Conservation (phyloP, 306 rosid species). For the Pueraria montana region DNA sequence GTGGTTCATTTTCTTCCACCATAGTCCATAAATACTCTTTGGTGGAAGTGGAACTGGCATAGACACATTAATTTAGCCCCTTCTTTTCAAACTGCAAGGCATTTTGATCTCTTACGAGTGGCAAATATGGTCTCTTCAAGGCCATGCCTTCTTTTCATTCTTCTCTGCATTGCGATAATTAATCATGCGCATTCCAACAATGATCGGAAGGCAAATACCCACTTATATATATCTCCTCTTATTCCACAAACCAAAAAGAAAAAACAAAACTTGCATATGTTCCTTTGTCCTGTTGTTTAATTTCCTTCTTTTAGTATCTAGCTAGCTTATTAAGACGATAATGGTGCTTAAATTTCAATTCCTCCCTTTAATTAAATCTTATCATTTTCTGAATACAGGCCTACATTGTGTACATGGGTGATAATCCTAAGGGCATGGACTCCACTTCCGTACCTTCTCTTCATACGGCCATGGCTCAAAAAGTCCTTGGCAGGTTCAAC, state of each 20-base stretch:
- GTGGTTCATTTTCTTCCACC: too few species aligned
- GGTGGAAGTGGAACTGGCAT: not conserved
- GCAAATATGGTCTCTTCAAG: slow-evolving; percentile 24
- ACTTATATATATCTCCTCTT: too few species aligned
- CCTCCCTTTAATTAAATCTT: not conserved
- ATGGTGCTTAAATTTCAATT: too few species aligned
- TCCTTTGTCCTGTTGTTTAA: too few species aligned
- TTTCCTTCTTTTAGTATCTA: too few species aligned
- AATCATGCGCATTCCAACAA: slow-evolving; percentile 11
- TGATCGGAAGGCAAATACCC: slow-evolving; percentile 49
- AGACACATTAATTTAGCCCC: too few species aligned
- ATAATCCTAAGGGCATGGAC: slow-evolving; percentile 37
- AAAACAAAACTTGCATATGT: too few species aligned
- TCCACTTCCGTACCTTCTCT: slow-evolving; percentile 23
- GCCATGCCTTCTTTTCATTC: not conserved
- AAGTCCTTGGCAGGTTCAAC: too few species aligned
- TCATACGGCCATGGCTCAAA: too few species aligned
- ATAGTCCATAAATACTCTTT: slow-evolving; percentile 9
- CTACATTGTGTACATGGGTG: slow-evolving; percentile 57
- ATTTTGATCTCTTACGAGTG: too few species aligned
- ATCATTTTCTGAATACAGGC: slow-evolving; percentile 42
- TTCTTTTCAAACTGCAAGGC: too few species aligned
- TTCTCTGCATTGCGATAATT: slow-evolving; percentile 9
- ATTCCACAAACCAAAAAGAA: too few species aligned
- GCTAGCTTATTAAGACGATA: not conserved